These are phyloP conservation scores for Schrenkiella parvula DNA, from an alignment of 345 rosid species.

Conservation along the genomic window DNA sequence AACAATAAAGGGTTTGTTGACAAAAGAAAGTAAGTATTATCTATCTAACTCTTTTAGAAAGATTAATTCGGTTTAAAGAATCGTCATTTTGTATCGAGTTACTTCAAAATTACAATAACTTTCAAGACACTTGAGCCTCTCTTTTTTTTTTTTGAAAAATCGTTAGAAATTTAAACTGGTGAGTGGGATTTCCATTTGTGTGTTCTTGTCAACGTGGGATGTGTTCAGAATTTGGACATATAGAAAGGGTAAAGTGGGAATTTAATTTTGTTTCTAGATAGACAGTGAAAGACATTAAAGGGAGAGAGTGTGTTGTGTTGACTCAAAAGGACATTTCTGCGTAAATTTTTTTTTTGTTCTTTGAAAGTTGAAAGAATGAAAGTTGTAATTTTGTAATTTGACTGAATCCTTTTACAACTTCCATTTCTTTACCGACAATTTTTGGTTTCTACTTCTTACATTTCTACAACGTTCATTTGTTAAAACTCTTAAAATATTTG, in stretches of 20 bases:
- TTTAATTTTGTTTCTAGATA: conserved; percentile 30
- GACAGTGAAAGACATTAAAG: conserved; percentile 21
- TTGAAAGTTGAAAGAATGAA: neutral
- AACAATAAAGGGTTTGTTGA: neutral
- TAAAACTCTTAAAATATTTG: neutral
- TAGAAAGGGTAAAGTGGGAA: conserved; percentile 51
- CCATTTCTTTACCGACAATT: conserved; percentile 8
- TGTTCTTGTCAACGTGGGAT: conserved; percentile 46
- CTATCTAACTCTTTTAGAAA: neutral
- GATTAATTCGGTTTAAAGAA: neutral
- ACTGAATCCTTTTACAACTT: conserved; percentile 3
- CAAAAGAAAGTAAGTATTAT: neutral
- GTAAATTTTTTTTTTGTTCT: neutral
- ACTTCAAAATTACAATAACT: neutral
- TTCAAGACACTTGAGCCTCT: neutral
- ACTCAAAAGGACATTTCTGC: conserved; percentile 7
- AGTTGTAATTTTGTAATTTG: conserved; percentile 5
- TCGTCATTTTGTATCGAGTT: neutral
- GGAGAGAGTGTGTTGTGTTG: neutral
- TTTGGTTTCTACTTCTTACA: conserved; percentile 8
- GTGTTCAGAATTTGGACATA: conserved; percentile 37
- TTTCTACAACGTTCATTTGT: neutral
- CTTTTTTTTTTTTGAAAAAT: neutral
- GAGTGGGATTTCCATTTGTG: conserved; percentile 46
- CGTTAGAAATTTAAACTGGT: neutral